A percentile compares a stretch with the other conserved stretches of the same genome.
Conservation (phyloP, 2,329 filamentous ascomycete genomes). For the Colletotrichum kahawae region DNA sequence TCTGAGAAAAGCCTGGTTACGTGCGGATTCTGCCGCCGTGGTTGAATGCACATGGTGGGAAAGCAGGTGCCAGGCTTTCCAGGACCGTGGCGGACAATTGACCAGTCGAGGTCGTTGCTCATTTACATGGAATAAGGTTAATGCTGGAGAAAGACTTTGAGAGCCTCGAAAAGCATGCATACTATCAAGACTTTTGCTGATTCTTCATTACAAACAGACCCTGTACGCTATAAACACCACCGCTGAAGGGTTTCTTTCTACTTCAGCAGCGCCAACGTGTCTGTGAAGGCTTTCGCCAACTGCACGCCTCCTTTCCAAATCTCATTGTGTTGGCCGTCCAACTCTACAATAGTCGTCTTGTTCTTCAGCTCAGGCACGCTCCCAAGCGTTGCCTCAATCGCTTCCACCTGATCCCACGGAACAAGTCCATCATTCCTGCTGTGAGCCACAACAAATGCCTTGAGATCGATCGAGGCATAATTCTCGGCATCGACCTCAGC, state of each 20-base stretch:
- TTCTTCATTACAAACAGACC: no score
- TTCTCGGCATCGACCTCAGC: conserved; percentile 37
- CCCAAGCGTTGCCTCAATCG: background rate
- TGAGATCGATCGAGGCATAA: background rate
- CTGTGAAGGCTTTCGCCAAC: background rate
- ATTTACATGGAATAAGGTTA: no score
- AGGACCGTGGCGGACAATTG: no score
- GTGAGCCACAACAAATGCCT: conserved; percentile 4
- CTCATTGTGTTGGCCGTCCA: conserved; percentile 6
- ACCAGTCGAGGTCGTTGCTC: no score
- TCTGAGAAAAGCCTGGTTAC: no score
- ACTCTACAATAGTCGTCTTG: background rate
- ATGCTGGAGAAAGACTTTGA: no score
- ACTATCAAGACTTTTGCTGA: no score
- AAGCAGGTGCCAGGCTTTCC: no score
- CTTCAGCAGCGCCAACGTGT: background rate
- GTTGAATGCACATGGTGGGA: no score
- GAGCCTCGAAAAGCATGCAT: no score
- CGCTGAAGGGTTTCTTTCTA: background rate
- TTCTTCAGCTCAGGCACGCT: background rate
- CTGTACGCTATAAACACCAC: no score
- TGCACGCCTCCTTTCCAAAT: background rate
- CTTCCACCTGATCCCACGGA: conserved; percentile 4
- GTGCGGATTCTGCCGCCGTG: no score
- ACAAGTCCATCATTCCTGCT: conserved; percentile 8